These are phyloP conservation scores for Ochetophila trinervis DNA, from an alignment of 306 rosid species.

Conservation along the genomic window DNA sequence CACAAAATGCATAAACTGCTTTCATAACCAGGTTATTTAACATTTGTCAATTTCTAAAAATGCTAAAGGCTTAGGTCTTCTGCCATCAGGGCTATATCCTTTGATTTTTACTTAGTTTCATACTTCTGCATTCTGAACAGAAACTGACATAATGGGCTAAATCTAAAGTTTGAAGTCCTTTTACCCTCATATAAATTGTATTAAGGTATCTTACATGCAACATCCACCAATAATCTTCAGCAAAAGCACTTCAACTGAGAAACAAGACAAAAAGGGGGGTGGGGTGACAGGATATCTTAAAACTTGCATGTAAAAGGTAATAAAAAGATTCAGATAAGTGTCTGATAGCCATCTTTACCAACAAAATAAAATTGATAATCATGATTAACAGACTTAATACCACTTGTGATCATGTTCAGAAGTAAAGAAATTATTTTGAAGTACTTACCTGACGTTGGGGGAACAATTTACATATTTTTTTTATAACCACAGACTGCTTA, in stretches of 20 bases:
- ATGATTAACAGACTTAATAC: background rate
- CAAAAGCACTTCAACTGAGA: background rate
- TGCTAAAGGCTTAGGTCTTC: no score
- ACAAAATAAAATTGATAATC: slow-evolving; percentile 8
- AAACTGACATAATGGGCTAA: background rate
- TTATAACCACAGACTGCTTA: slow-evolving; percentile 81
- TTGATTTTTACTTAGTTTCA: background rate
- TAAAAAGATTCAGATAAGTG: background rate
- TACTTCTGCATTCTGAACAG: background rate
- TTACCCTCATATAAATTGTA: background rate
- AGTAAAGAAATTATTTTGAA: slow-evolving; percentile 15
- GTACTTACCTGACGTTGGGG: slow-evolving; percentile 84
- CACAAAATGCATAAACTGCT: no score
- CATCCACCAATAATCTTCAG: background rate
- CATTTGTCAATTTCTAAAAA: no score
- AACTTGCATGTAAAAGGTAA: background rate
- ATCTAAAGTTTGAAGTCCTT: background rate
- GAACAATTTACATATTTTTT: slow-evolving; percentile 90
- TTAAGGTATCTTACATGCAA: background rate
- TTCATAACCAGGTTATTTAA: no score
- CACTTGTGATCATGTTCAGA: slow-evolving; percentile 12
- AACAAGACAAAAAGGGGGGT: background rate
- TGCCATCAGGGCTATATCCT: no score
- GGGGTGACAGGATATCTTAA: background rate
- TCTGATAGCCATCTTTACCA: slow-evolving; percentile 1